phyloP scores from a whole-genome alignment of 73 alveolate genomes.

The Tetrahymena thermophila region DNA sequence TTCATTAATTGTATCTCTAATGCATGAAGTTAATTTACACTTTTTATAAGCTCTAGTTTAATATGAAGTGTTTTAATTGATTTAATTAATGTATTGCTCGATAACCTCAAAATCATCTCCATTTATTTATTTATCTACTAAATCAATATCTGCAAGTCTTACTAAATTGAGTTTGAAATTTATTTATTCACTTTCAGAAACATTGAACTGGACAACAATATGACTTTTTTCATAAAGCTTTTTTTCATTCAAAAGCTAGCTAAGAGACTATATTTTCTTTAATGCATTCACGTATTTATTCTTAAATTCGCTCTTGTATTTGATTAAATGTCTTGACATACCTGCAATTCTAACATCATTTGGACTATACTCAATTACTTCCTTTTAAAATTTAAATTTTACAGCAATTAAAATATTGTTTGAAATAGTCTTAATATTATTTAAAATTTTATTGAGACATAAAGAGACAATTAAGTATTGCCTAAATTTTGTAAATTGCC shows the following conservation, averaged over 20 bases:
- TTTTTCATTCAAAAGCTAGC: neutral
- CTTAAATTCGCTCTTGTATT: neutral
- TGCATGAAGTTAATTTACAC: neutral
- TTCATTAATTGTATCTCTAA: neutral
- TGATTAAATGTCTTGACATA: neutral
- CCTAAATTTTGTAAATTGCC: neutral
- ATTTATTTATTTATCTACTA: neutral
- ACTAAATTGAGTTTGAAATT: neutral
- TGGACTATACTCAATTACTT: neutral
- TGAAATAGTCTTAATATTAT: neutral
- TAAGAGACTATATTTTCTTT: neutral
- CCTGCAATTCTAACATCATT: constrained; percentile 2
- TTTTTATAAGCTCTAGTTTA: neutral
- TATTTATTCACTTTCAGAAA: neutral
- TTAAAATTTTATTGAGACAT: too few species aligned
- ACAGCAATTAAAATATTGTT: neutral
- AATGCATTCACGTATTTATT: neutral
- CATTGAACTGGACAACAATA: constrained; percentile 1
- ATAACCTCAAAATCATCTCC: neutral
- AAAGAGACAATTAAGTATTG: too few species aligned
- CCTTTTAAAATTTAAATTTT: neutral
- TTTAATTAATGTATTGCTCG: neutral
- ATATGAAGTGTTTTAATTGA: neutral
- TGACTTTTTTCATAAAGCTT: neutral
- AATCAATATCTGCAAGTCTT: neutral